Evolutionary conservation across 2,329 filamentous ascomycete genomes (phyloP).

Genomic region (Curvularia eragrostidis): DNA sequence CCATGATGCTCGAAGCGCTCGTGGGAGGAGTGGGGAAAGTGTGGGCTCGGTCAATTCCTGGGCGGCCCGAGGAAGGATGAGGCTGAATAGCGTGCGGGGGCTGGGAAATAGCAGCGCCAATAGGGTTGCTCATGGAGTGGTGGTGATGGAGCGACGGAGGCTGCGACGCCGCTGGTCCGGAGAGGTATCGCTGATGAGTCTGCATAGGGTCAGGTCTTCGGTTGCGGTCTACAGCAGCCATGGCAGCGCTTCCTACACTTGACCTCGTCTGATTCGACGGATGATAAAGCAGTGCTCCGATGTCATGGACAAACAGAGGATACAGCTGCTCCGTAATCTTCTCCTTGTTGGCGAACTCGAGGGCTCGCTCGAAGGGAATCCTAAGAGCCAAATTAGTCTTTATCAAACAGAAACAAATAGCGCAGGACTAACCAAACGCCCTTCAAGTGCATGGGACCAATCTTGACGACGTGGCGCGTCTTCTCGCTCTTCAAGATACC

Average conservation of each 20-base stretch:
- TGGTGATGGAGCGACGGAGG: slow-evolving; percentile 76
- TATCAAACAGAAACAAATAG: neutral
- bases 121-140: slow-evolving; percentile 68
- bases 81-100: slow-evolving; percentile 69
- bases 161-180: slow-evolving; percentile 64
- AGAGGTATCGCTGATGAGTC: slow-evolving; percentile 61
- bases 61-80: slow-evolving; percentile 66
- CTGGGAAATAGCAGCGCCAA: slow-evolving; percentile 68
- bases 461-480: slow-evolving; percentile 95
- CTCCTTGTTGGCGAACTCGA: slow-evolving; percentile 99
- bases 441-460: slow-evolving; percentile 98
- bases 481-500: slow-evolving; percentile 99
- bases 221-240: slow-evolving; percentile 76
- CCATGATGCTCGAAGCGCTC: slow-evolving; percentile 85
- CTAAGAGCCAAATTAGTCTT: slow-evolving; percentile 56
- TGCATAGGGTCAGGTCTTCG: slow-evolving; percentile 50
- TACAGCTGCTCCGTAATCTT: slow-evolving; percentile 97
- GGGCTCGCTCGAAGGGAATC: slow-evolving; percentile 97
- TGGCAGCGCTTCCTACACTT: slow-evolving; percentile 71
- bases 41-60: slow-evolving; percentile 77
- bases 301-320: slow-evolving; percentile 96
- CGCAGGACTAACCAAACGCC: slow-evolving; percentile 57
- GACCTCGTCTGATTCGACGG: slow-evolving; percentile 85
- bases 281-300: slow-evolving; percentile 90
- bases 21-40: slow-evolving; percentile 94